Evolutionary conservation across 2,329 filamentous ascomycete species (phyloP).

Genomic region (Aspergillus sp.): DNA sequence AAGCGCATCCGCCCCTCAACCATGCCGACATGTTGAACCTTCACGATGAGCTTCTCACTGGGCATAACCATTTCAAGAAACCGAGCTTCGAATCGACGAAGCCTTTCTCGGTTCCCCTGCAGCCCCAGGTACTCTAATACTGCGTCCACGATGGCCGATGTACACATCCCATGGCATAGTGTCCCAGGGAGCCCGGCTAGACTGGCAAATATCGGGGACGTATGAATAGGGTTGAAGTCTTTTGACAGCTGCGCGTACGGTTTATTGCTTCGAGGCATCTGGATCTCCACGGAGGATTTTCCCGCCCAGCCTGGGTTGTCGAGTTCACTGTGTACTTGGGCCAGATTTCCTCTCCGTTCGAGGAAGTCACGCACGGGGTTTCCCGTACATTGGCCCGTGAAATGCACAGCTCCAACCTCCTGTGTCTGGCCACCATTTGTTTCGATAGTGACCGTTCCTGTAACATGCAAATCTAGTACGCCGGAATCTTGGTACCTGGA

Average conservation of each 20-base stretch:
- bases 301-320: slow-evolving; percentile 10
- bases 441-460: slow-evolving; percentile 7
- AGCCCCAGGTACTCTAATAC: slow-evolving; percentile 92
- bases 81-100: slow-evolving; percentile 89
- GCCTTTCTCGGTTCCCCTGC: slow-evolving; percentile 84
- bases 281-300: slow-evolving; percentile 61
- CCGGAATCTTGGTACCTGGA: not conserved
- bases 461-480: slow-evolving; percentile 6
- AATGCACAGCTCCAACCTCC: slow-evolving; percentile 10
- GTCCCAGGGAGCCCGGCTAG: slow-evolving; percentile 92
- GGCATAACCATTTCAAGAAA: slow-evolving; percentile 95
- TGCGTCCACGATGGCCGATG: slow-evolving; percentile 87
- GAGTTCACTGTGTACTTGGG: slow-evolving; percentile 1
- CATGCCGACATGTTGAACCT: slow-evolving; percentile 92
- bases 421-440: not conserved
- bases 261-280: slow-evolving; percentile 89
- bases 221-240: slow-evolving; percentile 97
- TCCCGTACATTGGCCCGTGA: slow-evolving; percentile 10
- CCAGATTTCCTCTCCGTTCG: slow-evolving; percentile 10
- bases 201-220: slow-evolving; percentile 89
- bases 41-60: slow-evolving; percentile 87
- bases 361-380: slow-evolving; percentile 20
- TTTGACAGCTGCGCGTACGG: slow-evolving; percentile 92
- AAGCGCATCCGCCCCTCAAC: slow-evolving; percentile 95
- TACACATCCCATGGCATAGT: slow-evolving; percentile 98